These are phyloP conservation scores for Penicillium vulpinum DNA, from an alignment of 2,329 filamentous ascomycete species.

Conservation along the genomic window DNA sequence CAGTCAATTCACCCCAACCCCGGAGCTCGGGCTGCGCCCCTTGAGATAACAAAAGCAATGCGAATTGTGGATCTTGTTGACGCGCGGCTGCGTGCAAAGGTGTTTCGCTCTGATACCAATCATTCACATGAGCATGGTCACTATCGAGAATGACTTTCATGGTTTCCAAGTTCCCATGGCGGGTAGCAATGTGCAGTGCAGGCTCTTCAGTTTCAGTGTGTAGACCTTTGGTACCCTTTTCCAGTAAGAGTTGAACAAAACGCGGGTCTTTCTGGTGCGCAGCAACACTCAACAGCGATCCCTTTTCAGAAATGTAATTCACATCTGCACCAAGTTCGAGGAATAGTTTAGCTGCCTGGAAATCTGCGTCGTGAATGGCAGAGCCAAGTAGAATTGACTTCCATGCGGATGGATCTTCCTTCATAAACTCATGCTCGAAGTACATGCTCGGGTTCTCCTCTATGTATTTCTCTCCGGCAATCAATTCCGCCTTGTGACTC, in stretches of 20 bases:
- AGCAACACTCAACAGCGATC: not conserved
- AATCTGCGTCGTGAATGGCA: not conserved
- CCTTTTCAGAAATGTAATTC: not conserved
- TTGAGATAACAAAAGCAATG: not conserved
- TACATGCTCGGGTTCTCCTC: not conserved
- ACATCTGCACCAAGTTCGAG: not conserved
- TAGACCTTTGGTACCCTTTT: not conserved
- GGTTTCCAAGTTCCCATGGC: not conserved
- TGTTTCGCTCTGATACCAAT: too few relatives aligned
- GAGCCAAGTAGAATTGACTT: not conserved
- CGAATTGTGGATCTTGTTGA: not conserved
- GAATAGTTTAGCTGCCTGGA: not conserved
- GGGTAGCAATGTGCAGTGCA: not conserved
- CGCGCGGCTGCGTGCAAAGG: not conserved
- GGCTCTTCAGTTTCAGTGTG: not conserved
- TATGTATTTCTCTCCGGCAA: not conserved
- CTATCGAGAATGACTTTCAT: not conserved
- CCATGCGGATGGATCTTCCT: not conserved
- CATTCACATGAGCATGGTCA: not conserved
- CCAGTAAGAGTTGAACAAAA: not conserved
- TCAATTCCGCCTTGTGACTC: not conserved
- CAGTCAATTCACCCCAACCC: rapidly evolving
- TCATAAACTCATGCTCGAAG: not conserved
- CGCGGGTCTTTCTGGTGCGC: not conserved
- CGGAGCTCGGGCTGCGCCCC: not conserved